Base-by-base conservation (phyloP, 2,329 filamentous ascomycete genomes). In the Esteya vermicola region DNA sequence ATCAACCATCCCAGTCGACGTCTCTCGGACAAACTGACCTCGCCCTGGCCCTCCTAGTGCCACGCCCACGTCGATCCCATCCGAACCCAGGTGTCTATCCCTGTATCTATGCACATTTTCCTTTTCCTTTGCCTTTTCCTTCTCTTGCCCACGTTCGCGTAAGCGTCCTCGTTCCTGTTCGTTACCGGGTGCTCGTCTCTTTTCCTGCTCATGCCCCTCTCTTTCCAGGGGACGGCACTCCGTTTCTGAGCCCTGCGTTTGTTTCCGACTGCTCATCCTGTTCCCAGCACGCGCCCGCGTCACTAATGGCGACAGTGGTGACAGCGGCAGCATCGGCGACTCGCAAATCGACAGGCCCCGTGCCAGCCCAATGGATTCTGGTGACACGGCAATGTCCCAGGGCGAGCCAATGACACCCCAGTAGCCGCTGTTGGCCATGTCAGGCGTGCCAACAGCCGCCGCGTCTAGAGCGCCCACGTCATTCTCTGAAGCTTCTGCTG, bases 321-420 rank as follows among this genome's bases (percentile, higher is more conserved):
- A n/a, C n/a, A n/a, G n/a, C n/a, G n/a, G 35, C 27, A 32, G 37
- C 10, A 30, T 32, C 30, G 28, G 26, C 27, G 42, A 28, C 19
- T 42, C 43, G n/a, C 46, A 41, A 26, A 58, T 51, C 8, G 53
- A 57, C 39, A 51, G 45, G 2, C 56, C 57, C 26, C 57, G 43
- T 4, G 57, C 57, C 45, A 58, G 40, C 2, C 57, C 57, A n/a
- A 59, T 58, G 4, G 42, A 39, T 3, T 47, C 47, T 3, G 49
- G 48, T 9, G 46, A 47, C 12, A 50, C 22, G 10, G 21, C 12
- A 13, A 8, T 19, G 10, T 9, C 18, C 28, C 6, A 14, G 28
- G 9, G n/a, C 14, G 10, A 4, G 12, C 28, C 8, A 8, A 14
- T 31, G 28, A 10, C 28, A 31, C 28, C n/a, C n/a, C n/a, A n/a